phyloP scores from a whole-genome alignment of 2,329 filamentous ascomycete genomes.

The Gaeumannomyces sp. region DNA sequence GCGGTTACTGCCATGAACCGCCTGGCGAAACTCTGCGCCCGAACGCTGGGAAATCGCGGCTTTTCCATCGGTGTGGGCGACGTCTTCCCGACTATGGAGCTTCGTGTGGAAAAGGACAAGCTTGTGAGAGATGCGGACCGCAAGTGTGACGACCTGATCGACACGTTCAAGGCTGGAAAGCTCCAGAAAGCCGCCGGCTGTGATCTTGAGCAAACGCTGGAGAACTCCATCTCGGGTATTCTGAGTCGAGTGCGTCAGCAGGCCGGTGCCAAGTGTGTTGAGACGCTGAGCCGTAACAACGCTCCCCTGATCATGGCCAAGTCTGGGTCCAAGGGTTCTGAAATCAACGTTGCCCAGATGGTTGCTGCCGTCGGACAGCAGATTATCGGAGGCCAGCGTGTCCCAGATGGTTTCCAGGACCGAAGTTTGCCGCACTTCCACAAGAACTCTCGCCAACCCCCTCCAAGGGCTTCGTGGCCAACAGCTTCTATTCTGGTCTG shows the following conservation, averaged over 20 bases:
- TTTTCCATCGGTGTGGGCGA: slow-evolving; percentile 97
- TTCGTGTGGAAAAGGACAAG: slow-evolving; percentile 66
- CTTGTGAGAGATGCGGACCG: slow-evolving; percentile 74
- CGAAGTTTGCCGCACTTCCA: slow-evolving; percentile 91
- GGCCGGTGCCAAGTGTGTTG: slow-evolving; percentile 86
- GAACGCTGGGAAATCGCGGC: slow-evolving; percentile 81
- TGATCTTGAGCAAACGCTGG: slow-evolving; percentile 85
- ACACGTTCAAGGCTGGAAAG: slow-evolving; percentile 70
- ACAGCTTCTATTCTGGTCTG: slow-evolving; percentile 94
- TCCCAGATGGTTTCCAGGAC: slow-evolving; percentile 94
- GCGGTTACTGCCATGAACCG: slow-evolving; percentile 92
- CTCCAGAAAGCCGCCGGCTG: slow-evolving; percentile 83
- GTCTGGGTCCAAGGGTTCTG: slow-evolving; percentile 92
- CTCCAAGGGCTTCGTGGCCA: slow-evolving; percentile 92
- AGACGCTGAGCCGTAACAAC: slow-evolving; percentile 84
- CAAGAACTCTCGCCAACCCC: slow-evolving; percentile 87
- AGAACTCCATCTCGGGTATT: slow-evolving; percentile 84
- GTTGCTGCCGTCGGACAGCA: slow-evolving; percentile 95
- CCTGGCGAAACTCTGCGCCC: slow-evolving; percentile 80
- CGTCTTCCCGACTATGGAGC: slow-evolving; percentile 71
- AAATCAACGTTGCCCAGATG: slow-evolving; percentile 99
- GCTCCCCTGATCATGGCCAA: slow-evolving; percentile 94
- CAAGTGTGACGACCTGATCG: slow-evolving; percentile 77
- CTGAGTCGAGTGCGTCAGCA: slow-evolving; percentile 86
- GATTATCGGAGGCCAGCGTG: slow-evolving; percentile 90